Base-by-base conservation (phyloP, 1,139 yeast genomes). In the Petasospora rhodanensis region DNA sequence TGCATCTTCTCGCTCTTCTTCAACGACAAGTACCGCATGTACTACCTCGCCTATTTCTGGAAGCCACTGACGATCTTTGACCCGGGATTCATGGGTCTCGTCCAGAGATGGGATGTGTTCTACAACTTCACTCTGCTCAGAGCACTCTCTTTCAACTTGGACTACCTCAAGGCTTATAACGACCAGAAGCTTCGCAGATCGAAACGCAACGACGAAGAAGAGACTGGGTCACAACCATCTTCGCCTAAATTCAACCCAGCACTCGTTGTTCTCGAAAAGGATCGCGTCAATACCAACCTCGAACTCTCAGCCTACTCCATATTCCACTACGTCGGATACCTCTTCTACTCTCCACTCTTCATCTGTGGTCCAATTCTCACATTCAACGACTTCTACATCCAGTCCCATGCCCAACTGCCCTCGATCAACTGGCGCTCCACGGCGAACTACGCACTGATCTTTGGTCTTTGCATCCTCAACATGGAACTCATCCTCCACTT, bases 361-460 rank as follows among this genome's bases (percentile, higher is more conserved):
- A 77, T 93, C 47, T 96, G 95, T 4, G 99, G 99, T 1, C 99
- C 99, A 10, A 77, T 93, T 17, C 53, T 93, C 26, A 84, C 97
- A 0, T 93, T 84, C 64, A 91, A 93, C 58, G 98, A 93, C 54
- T 93, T 78, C 56, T 58, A 83, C 29, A 80, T 81, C 49, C 99
- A 93, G 61, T 49, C 57, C 24, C 42, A 51, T 28, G 46, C 57
- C 26, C 61, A 69, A 4, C 57, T 78, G 18, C 67, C 77, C 1
- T 70, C 86, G 1, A 73, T 79, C 28, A 66, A 64, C 18, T 52
- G 60, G 40, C 68, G 65, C 29, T 64, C 86, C 28, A 79, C 76
- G 0, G 41, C 66, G 2, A 60, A 73, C 1, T 93, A 89, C 56
- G 84, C 80, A 0, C 40, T 75, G 8, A 66, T 97, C 34, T 72